Conservation (phyloP, 805 yeast genomes). For the Zygosaccharomyces lentus region DNA sequence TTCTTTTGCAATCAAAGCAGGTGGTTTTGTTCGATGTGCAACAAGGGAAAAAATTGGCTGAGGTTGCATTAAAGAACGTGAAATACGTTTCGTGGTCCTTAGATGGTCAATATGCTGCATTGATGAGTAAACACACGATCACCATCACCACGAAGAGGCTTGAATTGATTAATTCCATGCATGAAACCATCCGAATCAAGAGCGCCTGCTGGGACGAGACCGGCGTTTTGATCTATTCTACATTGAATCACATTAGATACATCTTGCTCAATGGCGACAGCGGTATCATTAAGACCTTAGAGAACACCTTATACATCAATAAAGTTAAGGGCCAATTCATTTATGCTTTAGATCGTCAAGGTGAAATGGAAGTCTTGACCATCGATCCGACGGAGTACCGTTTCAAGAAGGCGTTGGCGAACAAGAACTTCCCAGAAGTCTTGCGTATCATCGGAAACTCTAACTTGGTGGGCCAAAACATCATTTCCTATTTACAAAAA, state of each 20-base stretch:
- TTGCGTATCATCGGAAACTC: constrained; percentile 82
- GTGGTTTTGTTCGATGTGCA: constrained; percentile 89
- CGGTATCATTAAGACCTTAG: constrained; percentile 91
- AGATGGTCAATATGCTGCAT: constrained; percentile 83
- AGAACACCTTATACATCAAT: constrained; percentile 78
- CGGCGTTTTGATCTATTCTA: constrained; percentile 86
- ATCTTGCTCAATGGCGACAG: constrained; percentile 88
- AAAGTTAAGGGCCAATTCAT: constrained; percentile 66
- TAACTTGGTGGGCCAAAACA: constrained; percentile 93
- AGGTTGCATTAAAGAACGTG: constrained; percentile 66
- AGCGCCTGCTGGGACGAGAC: constrained; percentile 97
- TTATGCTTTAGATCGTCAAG: constrained; percentile 78
- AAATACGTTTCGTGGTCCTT: constrained; percentile 87
- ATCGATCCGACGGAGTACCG: constrained; percentile 97
- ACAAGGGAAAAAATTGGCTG: constrained; percentile 75
- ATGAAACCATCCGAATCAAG: constrained; percentile 94
- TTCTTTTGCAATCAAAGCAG: constrained; percentile 64
- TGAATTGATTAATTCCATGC: constrained; percentile 76
- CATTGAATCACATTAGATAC: constrained; percentile 93
- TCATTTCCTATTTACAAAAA: constrained; percentile 89
- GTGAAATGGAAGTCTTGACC: constrained; percentile 68
- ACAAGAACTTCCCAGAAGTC: constrained; percentile 87
- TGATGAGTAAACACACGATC: constrained; percentile 87
- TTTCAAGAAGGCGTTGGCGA: constrained; percentile 88
- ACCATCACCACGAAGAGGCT: constrained; percentile 79